A percentile compares a stretch with the other conserved stretches of the same genome.
Evolutionary conservation across 2,329 filamentous ascomycete genomes (phyloP).

Genomic region (Didymella keratinophila): DNA sequence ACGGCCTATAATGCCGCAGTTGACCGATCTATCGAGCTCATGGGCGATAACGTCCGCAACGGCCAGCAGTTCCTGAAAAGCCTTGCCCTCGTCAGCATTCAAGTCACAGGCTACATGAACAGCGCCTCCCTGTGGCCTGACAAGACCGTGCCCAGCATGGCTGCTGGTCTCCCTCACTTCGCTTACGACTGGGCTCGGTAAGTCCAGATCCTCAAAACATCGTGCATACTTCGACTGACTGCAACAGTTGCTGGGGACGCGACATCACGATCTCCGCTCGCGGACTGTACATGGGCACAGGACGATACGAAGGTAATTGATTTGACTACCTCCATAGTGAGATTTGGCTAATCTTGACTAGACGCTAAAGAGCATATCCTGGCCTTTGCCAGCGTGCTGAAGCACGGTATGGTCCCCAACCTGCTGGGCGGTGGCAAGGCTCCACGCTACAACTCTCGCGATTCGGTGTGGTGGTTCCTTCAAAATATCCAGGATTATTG

Average conservation of each 20-base stretch:
- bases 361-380: conserved; percentile 94
- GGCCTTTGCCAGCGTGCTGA: conserved; percentile 93
- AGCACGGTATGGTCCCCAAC: conserved; percentile 98
- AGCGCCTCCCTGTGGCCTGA: conserved; percentile 90
- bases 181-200: conserved; percentile 85
- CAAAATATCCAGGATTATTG: conserved; percentile 96
- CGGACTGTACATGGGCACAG: conserved; percentile 89
- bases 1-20: conserved; percentile 87
- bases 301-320: conserved; percentile 67
- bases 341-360: background rate
- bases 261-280: conserved; percentile 97
- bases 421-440: conserved; percentile 83
- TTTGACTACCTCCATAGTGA: background rate
- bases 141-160: conserved; percentile 83
- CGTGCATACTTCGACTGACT: background rate
- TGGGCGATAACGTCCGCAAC: conserved; percentile 77
- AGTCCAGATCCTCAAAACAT: background rate
- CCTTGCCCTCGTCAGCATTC: conserved; percentile 88
- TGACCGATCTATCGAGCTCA: conserved; percentile 78
- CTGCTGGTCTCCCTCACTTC: conserved; percentile 93
- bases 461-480: conserved; percentile 97
- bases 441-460: conserved; percentile 92
- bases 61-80: conserved; percentile 91
- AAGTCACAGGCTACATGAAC: conserved; percentile 87
- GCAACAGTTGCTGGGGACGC: conserved; percentile 79